Percentiles rank a stretch among this genome's conserved stretches.
Evolutionary conservation across 2,329 filamentous ascomycete species (phyloP).

Genomic region (Sporothrix globosa): DNA sequence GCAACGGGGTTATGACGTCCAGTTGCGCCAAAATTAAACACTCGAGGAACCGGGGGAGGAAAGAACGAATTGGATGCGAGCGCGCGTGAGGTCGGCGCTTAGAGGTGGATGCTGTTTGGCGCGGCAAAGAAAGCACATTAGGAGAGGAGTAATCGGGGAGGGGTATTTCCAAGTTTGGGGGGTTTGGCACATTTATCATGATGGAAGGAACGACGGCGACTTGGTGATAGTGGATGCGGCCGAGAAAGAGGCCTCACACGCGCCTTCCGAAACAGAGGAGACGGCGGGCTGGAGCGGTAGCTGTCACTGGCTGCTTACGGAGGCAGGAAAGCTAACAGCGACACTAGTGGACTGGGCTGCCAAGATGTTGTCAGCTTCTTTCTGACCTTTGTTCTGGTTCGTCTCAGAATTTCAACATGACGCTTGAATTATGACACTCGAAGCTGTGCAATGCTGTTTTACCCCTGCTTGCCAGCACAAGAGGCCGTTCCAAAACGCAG

Average conservation of each 20-base stretch:
- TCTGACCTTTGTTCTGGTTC: neutral
- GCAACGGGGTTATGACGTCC: conserved; percentile 11
- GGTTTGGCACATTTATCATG: neutral
- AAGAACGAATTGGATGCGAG: conserved; percentile 10
- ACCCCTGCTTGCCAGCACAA: neutral
- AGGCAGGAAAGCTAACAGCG: neutral
- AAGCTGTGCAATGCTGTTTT: neutral
- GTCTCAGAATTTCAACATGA: neutral
- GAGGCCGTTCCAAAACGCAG: conserved; percentile 2
- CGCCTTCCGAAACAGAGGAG: conserved; percentile 7
- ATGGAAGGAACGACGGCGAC: neutral
- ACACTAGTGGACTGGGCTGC: conserved; percentile 7
- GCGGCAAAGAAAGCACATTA: conserved; percentile 29
- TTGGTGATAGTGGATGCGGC: neutral
- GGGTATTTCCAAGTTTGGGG: conserved; percentile 2
- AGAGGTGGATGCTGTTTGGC: conserved; percentile 35
- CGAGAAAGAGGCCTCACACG: conserved; percentile 25
- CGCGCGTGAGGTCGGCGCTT: conserved; percentile 33
- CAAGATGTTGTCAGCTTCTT: conserved; percentile 24
- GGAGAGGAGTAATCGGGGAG: conserved; percentile 14
- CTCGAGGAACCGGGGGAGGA: neutral
- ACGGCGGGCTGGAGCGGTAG: neutral
- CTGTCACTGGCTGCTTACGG: neutral
- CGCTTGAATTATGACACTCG: neutral
- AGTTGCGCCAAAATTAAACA: conserved; percentile 30